These are phyloP conservation scores for Rozella allomycis DNA, from an alignment of 371 early-diverging fungal species.

Conservation along the genomic window DNA sequence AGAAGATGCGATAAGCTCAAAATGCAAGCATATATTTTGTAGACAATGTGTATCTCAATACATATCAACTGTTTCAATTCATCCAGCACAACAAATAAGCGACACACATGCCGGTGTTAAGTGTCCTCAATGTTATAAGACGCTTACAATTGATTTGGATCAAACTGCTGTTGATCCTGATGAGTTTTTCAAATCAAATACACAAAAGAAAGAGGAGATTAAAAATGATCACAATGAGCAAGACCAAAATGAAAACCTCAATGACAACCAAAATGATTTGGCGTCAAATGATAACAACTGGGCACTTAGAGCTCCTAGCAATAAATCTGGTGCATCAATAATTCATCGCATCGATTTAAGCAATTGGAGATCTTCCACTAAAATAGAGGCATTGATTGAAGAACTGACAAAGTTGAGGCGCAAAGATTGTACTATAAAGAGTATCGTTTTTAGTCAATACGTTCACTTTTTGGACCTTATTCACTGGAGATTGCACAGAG, in stretches of 20 bases:
- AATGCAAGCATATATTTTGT: constrained; percentile 80
- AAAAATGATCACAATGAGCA: too few species aligned
- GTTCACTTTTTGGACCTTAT: constrained; percentile 78
- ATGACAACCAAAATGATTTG: too few species aligned
- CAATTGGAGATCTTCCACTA: constrained; percentile 24
- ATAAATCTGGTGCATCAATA: too few species aligned
- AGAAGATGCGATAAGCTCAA: constrained; percentile 67
- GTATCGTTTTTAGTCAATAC: constrained; percentile 75
- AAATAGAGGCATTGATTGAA: constrained; percentile 80
- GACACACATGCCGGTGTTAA: constrained; percentile 19
- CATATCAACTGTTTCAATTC: constrained; percentile 19
- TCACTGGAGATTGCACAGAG: constrained; percentile 79
- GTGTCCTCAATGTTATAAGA: constrained; percentile 67
- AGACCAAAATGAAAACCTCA: too few species aligned
- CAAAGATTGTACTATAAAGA: constrained; percentile 57
- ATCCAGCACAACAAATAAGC: constrained; percentile 26
- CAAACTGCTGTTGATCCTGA: constrained; percentile 32
- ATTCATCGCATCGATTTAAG: too few species aligned
- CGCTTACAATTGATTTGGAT: constrained; percentile 55
- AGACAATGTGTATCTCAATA: constrained; percentile 28
- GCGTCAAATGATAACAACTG: too few species aligned
- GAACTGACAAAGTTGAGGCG: constrained; percentile 53
- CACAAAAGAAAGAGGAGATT: too few species aligned
- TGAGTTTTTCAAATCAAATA: too few species aligned
- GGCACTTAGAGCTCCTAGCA: too few species aligned